Percentiles rank a stretch among this genome's conserved stretches.
Conservation (phyloP, 2,329 filamentous ascomycete species). For the Blastomyces emzantsi region DNA sequence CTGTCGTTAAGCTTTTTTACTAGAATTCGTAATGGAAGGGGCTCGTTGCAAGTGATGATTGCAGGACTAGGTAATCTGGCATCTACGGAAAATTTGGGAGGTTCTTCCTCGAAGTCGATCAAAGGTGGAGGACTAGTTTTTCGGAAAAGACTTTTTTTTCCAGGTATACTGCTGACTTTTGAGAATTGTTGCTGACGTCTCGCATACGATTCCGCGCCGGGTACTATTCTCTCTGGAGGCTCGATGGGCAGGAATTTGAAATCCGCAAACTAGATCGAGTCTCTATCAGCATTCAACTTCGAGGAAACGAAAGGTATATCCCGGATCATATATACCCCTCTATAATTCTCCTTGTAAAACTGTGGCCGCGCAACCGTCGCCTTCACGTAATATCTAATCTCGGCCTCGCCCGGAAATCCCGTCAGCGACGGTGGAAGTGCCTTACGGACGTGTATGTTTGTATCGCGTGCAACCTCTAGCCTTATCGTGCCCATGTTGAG, state of each 20-base stretch:
- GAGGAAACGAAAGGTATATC: neutral
- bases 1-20: conserved; percentile 65
- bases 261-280: conserved; percentile 37
- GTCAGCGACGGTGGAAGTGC: conserved; percentile 82
- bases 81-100: conserved; percentile 62
- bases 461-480: conserved; percentile 38
- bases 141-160: conserved; percentile 53
- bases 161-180: conserved; percentile 19
- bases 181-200: conserved; percentile 58
- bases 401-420: conserved; percentile 78
- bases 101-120: conserved; percentile 26
- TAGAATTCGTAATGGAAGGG: conserved; percentile 70
- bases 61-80: conserved; percentile 78
- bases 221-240: conserved; percentile 60
- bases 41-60: conserved; percentile 81
- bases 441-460: conserved; percentile 61
- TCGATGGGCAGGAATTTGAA: conserved; percentile 93
- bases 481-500: conserved; percentile 38
- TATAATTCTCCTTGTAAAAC: conserved; percentile 83
- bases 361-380: conserved; percentile 86
- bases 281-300: conserved; percentile 13
- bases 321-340: conserved; percentile 35
- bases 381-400: conserved; percentile 91
- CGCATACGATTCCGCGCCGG: conserved; percentile 74
- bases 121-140: conserved; percentile 26